Conservation (phyloP, 768 basidiomycete species). For the Lactarius sanguifluus region DNA sequence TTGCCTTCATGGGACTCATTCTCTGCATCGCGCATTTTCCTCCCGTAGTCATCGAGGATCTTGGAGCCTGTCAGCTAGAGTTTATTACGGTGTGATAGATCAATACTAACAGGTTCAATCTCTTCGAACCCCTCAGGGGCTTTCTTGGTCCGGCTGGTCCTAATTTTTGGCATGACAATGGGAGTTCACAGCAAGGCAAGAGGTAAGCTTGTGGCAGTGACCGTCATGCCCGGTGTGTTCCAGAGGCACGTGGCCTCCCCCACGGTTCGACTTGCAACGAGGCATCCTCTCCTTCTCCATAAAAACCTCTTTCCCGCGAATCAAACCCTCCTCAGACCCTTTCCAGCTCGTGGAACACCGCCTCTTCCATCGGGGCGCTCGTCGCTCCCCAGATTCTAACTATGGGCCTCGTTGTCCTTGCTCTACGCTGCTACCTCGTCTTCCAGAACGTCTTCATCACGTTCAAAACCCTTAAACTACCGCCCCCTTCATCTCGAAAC, state of each 20-base stretch:
- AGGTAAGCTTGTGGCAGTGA: not conserved
- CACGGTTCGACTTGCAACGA: constrained; percentile 24
- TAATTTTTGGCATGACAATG: constrained; percentile 83
- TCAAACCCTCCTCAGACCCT: constrained; percentile 19
- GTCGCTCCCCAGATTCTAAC: constrained; percentile 16
- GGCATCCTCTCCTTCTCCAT: constrained; percentile 15
- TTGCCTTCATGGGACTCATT: constrained; percentile 99
- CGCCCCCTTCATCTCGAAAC: constrained; percentile 53
- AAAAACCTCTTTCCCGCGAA: constrained; percentile 16
- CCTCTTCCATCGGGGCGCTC: constrained; percentile 22
- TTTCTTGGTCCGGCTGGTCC: constrained; percentile 86
- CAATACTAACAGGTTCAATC: constrained; percentile 65
- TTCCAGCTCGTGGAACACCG: constrained; percentile 22
- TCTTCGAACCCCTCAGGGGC: constrained; percentile 97
- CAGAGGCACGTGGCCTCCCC: constrained; percentile 17
- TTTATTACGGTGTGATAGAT: not conserved
- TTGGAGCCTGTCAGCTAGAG: constrained; percentile 35
- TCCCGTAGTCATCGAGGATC: constrained; percentile 97
- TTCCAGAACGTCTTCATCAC: constrained; percentile 82
- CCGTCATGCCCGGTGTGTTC: not conserved
- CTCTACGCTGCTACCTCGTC: constrained; percentile 66
- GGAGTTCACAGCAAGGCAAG: constrained; percentile 1
- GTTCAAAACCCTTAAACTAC: constrained; percentile 76
- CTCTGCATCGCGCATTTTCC: constrained; percentile 99
- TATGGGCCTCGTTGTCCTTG: constrained; percentile 70